These are phyloP conservation scores for Paramyrothecium roridum DNA, from an alignment of 2,329 filamentous ascomycete species.

Conservation along the genomic window DNA sequence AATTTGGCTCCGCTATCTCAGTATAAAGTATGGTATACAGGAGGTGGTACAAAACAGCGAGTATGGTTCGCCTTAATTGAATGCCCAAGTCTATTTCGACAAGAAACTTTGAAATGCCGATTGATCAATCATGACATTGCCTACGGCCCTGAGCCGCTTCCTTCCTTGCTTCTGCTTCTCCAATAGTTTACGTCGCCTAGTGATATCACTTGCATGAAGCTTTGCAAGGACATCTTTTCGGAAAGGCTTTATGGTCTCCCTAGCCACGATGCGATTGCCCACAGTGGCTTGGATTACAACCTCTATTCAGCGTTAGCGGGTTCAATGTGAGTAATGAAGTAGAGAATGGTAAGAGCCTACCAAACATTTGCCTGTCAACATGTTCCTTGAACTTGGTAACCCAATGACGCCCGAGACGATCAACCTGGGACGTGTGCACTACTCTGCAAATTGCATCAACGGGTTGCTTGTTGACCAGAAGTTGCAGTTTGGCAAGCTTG, in stretches of 20 bases:
- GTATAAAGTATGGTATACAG: too few species aligned
- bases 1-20: neutral
- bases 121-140: slow-evolving; percentile 95
- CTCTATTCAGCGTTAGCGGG: slow-evolving; percentile 44
- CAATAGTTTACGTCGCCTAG: slow-evolving; percentile 77
- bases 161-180: slow-evolving; percentile 97
- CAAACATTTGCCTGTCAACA: slow-evolving; percentile 92
- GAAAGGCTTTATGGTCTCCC: slow-evolving; percentile 95
- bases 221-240: slow-evolving; percentile 93
- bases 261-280: slow-evolving; percentile 77
- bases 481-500: slow-evolving; percentile 81
- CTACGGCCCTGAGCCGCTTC: slow-evolving; percentile 79
- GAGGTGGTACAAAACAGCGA: too few species aligned
- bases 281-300: slow-evolving; percentile 90
- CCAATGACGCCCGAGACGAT: slow-evolving; percentile 80
- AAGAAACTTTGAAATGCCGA: slow-evolving; percentile 93
- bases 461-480: slow-evolving; percentile 88
- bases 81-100: slow-evolving; percentile 55
- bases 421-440: slow-evolving; percentile 77
- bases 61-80: too few species aligned
- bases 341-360: slow-evolving; percentile 23
- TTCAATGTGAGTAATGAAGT: too few species aligned
- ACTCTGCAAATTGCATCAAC: slow-evolving; percentile 95
- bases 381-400: slow-evolving; percentile 96
- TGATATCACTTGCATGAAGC: slow-evolving; percentile 86